Evolutionary conservation across 305 asterid genomes (phyloP).

Genomic region (Solanum hybrid): DNA sequence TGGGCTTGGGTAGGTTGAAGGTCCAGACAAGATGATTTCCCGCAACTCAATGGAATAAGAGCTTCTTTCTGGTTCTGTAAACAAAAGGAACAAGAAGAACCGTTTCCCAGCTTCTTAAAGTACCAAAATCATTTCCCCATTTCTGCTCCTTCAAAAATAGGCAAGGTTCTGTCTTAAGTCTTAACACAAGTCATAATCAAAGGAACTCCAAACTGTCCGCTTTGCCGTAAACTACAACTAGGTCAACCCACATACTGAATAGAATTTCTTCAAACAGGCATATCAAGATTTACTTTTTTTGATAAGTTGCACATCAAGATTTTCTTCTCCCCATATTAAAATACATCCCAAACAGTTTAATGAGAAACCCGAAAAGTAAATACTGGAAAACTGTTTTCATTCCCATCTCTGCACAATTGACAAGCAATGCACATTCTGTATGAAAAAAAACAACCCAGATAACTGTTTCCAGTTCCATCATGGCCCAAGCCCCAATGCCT

Average conservation of each 20-base stretch:
- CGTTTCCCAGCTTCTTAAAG: not conserved
- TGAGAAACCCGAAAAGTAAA: too few relatives aligned
- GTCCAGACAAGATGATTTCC: not conserved
- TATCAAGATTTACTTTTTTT: not conserved
- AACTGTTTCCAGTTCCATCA: not conserved
- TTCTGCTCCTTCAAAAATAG: not conserved
- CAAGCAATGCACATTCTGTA: not conserved
- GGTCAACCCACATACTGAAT: not conserved
- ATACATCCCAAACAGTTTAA: not conserved
- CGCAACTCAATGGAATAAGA: not conserved
- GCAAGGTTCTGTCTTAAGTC: not conserved
- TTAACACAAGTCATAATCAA: not conserved
- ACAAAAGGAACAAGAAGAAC: not conserved
- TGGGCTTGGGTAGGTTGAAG: not conserved
- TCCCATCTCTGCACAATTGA: not conserved
- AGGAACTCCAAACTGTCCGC: not conserved
- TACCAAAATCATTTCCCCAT: not conserved
- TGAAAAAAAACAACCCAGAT: not conserved
- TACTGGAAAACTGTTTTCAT: not conserved
- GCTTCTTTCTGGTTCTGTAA: not conserved
- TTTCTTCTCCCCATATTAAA: not conserved
- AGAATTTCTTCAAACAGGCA: not conserved
- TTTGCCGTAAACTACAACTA: not conserved
- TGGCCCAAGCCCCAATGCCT: not conserved
- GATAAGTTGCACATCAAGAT: not conserved